Percentiles rank a stretch among this genome's conserved stretches.
phyloP scores from a whole-genome alignment of 768 basidiomycete genomes.

The Phylloporus rhodoxanthus region DNA sequence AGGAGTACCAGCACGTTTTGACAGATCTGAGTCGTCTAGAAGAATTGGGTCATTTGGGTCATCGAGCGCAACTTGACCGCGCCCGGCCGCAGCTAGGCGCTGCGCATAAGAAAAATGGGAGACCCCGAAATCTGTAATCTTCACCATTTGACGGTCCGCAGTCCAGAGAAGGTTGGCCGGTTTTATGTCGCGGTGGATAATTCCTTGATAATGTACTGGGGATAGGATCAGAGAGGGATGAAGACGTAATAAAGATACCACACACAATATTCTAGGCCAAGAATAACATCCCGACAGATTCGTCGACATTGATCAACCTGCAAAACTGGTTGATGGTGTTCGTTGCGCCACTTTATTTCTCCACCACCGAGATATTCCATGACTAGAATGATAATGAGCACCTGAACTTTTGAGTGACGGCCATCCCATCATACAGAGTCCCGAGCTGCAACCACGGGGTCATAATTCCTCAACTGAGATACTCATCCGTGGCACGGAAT shows the following conservation, averaged over 20 bases:
- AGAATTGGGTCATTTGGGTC: conserved; percentile 57
- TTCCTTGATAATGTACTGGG: conserved; percentile 92
- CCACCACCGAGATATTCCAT: conserved; percentile 97
- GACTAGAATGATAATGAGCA: conserved; percentile 44
- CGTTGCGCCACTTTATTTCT: conserved; percentile 84
- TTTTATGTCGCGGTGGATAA: conserved; percentile 99
- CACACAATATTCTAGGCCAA: conserved; percentile 93
- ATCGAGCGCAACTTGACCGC: conserved; percentile 32
- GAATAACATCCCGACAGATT: conserved; percentile 88
- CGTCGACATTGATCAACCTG: conserved; percentile 77
- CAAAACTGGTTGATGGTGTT: conserved; percentile 62
- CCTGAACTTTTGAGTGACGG: conserved; percentile 5
- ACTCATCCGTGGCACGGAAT: conserved; percentile 25
- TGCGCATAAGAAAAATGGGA: conserved; percentile 94
- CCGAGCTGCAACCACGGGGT: conserved; percentile 30
- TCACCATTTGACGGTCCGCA: conserved; percentile 78
- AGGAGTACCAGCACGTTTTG: conserved; percentile 90
- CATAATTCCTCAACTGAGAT: conserved; percentile 28
- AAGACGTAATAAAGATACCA: conserved; percentile 19
- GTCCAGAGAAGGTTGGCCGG: conserved; percentile 95
- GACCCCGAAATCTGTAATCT: conserved; percentile 97
- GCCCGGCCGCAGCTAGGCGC: conserved; percentile 59
- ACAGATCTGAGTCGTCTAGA: conserved; percentile 79
- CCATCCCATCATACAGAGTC: conserved; percentile 28
- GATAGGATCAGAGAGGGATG: conserved; percentile 3